Conservation (phyloP, 1,284 basidiomycete species). For the Coniferiporia sulphurascens region DNA sequence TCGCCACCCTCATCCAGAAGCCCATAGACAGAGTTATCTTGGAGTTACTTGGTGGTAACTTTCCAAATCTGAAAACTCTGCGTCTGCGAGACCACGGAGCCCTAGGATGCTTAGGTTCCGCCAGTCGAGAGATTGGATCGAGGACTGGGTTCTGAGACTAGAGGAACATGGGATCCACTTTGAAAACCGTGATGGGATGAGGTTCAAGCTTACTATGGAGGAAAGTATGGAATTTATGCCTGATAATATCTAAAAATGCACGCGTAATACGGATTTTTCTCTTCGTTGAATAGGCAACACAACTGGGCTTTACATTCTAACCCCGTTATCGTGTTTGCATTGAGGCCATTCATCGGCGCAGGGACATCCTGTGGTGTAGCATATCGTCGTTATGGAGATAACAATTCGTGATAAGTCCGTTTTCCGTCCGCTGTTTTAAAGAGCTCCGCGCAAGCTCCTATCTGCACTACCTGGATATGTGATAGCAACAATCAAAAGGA, state of each 20-base stretch:
- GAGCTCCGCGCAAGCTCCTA: no score
- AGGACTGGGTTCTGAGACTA: neutral
- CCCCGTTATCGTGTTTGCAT: no score
- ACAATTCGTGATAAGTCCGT: neutral
- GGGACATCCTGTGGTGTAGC: no score
- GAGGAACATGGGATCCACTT: conserved; percentile 7
- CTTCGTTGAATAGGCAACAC: neutral
- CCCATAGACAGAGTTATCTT: neutral
- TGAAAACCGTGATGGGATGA: conserved; percentile 8
- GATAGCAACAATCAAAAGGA: no score
- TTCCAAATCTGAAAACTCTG: conserved; percentile 1
- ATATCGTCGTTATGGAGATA: neutral
- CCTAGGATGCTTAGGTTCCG: neutral
- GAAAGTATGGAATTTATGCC: conserved; percentile 6
- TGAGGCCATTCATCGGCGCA: no score
- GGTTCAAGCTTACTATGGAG: neutral
- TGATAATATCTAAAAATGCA: neutral
- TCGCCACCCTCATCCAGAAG: neutral
- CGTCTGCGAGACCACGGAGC: conserved; percentile 3
- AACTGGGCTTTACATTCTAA: neutral
- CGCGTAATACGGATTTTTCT: neutral
- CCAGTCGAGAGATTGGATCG: conserved; percentile 1
- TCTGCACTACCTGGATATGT: no score
- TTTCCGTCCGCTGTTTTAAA: no score
- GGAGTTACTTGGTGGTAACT: neutral